Conservation (phyloP, 805 yeast species). For the Limtongozyma cylindracea region DNA sequence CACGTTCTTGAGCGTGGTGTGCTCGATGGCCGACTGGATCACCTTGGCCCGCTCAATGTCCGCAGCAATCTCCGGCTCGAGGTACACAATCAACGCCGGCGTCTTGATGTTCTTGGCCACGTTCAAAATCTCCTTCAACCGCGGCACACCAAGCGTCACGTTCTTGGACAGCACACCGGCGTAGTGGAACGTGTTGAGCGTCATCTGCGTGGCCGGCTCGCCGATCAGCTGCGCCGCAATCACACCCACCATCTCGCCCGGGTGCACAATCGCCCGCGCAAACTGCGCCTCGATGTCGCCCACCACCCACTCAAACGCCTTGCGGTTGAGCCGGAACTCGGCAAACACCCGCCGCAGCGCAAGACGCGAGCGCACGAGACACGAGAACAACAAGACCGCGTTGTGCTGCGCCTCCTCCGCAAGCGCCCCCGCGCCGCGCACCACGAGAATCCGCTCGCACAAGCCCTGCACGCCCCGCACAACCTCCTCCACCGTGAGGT, state of each 20-base stretch:
- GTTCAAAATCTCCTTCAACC: slow-evolving; percentile 90
- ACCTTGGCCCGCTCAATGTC: slow-evolving; percentile 89
- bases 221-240: slow-evolving; percentile 96
- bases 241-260: slow-evolving; percentile 98
- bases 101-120: slow-evolving; percentile 97
- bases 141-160: slow-evolving; percentile 92
- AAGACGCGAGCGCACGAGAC: slow-evolving; percentile 77
- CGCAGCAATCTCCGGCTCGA: slow-evolving; percentile 52
- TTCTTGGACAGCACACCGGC: slow-evolving; percentile 96
- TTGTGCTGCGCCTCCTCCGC: slow-evolving; percentile 73
- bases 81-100: slow-evolving; percentile 95
- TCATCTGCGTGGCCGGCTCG: slow-evolving; percentile 97
- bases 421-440: slow-evolving; percentile 60
- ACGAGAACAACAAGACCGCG: slow-evolving; percentile 76
- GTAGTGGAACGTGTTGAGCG: slow-evolving; percentile 90
- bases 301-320: slow-evolving; percentile 86
- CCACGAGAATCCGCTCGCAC: slow-evolving; percentile 40
- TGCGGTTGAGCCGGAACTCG: slow-evolving; percentile 63
- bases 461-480: slow-evolving; percentile 46
- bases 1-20: slow-evolving; percentile 81
- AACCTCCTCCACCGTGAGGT: slow-evolving; percentile 64
- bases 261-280: slow-evolving; percentile 75
- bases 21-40: slow-evolving; percentile 92
- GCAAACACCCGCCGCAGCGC: slow-evolving; percentile 79
- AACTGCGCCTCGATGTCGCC: slow-evolving; percentile 91